These are phyloP conservation scores for Papiliotrema fonsecae DNA, from an alignment of 1,284 basidiomycete genomes.

Conservation along the genomic window DNA sequence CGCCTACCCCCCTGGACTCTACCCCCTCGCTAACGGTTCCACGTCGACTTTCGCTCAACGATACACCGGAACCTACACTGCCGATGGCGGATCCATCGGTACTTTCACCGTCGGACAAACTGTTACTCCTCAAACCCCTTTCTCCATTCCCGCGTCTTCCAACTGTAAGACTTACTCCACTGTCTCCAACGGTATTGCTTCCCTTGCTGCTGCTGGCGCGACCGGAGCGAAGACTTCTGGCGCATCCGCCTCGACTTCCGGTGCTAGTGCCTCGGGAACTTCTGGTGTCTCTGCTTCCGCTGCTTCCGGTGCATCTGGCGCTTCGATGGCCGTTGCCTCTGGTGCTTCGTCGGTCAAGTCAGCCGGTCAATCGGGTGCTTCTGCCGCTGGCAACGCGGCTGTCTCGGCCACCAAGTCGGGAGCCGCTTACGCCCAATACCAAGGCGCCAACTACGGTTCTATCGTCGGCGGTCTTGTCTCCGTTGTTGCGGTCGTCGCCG, in stretches of 20 bases:
- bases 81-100: conserved; percentile 17
- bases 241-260: conserved; percentile 9
- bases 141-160: conserved; percentile 43
- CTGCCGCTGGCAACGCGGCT: conserved; percentile 13
- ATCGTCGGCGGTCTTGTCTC: conserved; percentile 19
- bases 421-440: conserved; percentile 10
- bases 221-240: conserved; percentile 5
- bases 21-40: conserved; percentile 38
- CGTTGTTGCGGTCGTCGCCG: conserved; percentile 29
- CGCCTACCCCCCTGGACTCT: conserved; percentile 47
- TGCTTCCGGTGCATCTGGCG: conserved; percentile 3
- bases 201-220: conserved; percentile 14
- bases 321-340: conserved; percentile 11
- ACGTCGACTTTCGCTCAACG: conserved; percentile 49
- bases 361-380: conserved; percentile 4
- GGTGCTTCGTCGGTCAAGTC: conserved; percentile 12
- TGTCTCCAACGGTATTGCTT: conserved; percentile 36
- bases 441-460: conserved; percentile 17
- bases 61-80: conserved; percentile 47
- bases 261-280: conserved; percentile 9
- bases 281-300: conserved; percentile 7
- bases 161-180: conserved; percentile 46
- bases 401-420: conserved; percentile 16
- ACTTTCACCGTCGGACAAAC: conserved; percentile 44
- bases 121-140: conserved; percentile 39